These are phyloP conservation scores for Claviceps africana DNA, from an alignment of 2,329 filamentous ascomycete species.

Conservation along the genomic window DNA sequence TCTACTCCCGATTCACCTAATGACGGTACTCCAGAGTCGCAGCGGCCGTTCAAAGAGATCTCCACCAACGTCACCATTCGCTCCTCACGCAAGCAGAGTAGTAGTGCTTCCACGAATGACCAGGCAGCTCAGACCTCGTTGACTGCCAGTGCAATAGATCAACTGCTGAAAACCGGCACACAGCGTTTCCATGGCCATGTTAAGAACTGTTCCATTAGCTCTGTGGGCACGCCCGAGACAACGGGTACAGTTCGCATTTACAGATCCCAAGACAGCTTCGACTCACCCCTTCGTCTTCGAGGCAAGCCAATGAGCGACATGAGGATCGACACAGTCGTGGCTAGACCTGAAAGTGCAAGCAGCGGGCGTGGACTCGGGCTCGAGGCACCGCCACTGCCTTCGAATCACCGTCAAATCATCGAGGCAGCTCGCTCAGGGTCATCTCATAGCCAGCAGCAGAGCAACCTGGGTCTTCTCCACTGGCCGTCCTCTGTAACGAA, in stretches of 20 bases:
- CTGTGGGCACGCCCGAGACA: constrained; percentile 22
- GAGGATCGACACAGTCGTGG: constrained; percentile 22
- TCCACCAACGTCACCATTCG: constrained; percentile 40
- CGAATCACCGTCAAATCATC: constrained; percentile 73
- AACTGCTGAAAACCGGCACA: constrained; percentile 43
- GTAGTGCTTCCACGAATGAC: constrained; percentile 44
- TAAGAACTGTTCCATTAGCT: constrained; percentile 23
- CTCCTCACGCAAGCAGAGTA: constrained; percentile 24
- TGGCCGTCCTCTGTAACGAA: constrained; percentile 62
- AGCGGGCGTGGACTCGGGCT: constrained; percentile 40
- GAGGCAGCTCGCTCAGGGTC: constrained; percentile 57
- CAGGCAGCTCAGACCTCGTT: constrained; percentile 71
- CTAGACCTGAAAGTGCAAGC: constrained; percentile 57
- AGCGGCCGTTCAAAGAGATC: constrained; percentile 46
- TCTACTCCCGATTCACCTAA: constrained; percentile 27
- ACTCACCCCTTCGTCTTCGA: constrained; percentile 26
- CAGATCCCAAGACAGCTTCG: constrained; percentile 36
- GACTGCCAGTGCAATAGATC: constrained; percentile 70
- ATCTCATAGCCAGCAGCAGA: constrained; percentile 28
- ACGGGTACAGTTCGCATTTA: constrained; percentile 29
- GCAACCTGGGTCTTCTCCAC: constrained; percentile 69
- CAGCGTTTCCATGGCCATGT: constrained; percentile 14
- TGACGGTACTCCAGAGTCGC: constrained; percentile 38
- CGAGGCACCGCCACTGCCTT: constrained; percentile 56
- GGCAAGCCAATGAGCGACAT: constrained; percentile 25